These are phyloP conservation scores for Fraxinus floribunda DNA, from an alignment of 305 asterid genomes.

Conservation along the genomic window DNA sequence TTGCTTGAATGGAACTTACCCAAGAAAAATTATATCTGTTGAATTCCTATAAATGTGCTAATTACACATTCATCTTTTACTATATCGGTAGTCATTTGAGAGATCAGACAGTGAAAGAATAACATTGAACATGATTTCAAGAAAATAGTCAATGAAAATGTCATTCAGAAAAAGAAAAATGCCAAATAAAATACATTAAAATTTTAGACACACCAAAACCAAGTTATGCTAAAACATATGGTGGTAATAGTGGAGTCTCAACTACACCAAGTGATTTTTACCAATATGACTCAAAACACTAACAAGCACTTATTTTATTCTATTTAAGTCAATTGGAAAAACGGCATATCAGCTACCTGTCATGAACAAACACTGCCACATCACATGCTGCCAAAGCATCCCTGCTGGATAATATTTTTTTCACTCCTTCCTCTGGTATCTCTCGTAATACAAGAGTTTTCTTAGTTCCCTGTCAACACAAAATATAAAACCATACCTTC, in stretches of 20 bases:
- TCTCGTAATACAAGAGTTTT: slow-evolving; percentile 83
- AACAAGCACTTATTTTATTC: not conserved
- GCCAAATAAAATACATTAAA: not conserved
- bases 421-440: slow-evolving; percentile 75
- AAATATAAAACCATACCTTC: not conserved
- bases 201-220: not conserved
- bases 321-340: slow-evolving; percentile 7
- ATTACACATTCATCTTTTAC: not conserved
- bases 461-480: slow-evolving; percentile 56
- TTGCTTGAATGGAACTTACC: not conserved
- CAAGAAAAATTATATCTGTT: not conserved
- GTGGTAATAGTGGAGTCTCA: not conserved
- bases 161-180: not conserved
- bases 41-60: not conserved
- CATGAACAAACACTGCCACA: slow-evolving; percentile 88
- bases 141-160: not conserved
- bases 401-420: slow-evolving; percentile 57
- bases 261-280: not conserved
- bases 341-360: slow-evolving; percentile 51
- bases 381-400: slow-evolving; percentile 92
- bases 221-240: not conserved
- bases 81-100: not conserved
- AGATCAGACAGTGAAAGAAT: not conserved
- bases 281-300: not conserved
- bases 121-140: not conserved